Base-by-base conservation (phyloP, 352 stramenopile species). In the Pythium apleroticum region DNA sequence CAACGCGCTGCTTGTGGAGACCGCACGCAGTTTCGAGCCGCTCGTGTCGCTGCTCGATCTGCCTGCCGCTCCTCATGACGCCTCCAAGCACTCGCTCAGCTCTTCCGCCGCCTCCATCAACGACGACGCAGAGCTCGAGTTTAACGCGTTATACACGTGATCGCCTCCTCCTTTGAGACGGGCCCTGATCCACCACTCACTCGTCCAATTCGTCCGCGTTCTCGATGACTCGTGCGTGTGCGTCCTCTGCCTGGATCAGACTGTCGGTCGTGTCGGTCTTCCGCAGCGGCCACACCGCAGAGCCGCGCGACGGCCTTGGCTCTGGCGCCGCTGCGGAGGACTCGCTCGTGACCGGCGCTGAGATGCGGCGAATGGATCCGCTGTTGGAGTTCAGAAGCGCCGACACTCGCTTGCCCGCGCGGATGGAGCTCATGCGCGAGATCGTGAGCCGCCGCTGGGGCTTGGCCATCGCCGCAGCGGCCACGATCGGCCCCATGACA, bases 111-210 rank as follows among this genome's bases (percentile, higher is more conserved):
- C 49, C 24, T 33, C 25, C 24, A 14, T 43, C n/a, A 24, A 57
- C 14, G 52, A 57, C 27, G 39, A 19, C 39, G 9, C 33, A 25
- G 56, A 68, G 0, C 53, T 74, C 24, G 66, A 71, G 19, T 69
- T 78, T 27, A 83, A 80, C 60, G 69, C 80, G 25, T 63, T 90
- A 28, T 89, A 90, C 72, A 86, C 80, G 65, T 89, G 84, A 65
- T 39, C n/a, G 9, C 25, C 22, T 22, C 27, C 2, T 24, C 35
- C 22, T 19, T 55, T 24, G 11, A 1, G 7, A 19, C 14, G 8
- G 19, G 28, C 15, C 2, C 35, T 37, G 3, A 5, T 43, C n/a
- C 12, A 10, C 11, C 35, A 9, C 37, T 63, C 28, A 53, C 22
- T 28, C 43, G 35, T 70, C 63, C 28, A 70, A 58, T 41, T 70